phyloP scores from a whole-genome alignment of 257 asterid species.

The Fraxinus quadrangulata region DNA sequence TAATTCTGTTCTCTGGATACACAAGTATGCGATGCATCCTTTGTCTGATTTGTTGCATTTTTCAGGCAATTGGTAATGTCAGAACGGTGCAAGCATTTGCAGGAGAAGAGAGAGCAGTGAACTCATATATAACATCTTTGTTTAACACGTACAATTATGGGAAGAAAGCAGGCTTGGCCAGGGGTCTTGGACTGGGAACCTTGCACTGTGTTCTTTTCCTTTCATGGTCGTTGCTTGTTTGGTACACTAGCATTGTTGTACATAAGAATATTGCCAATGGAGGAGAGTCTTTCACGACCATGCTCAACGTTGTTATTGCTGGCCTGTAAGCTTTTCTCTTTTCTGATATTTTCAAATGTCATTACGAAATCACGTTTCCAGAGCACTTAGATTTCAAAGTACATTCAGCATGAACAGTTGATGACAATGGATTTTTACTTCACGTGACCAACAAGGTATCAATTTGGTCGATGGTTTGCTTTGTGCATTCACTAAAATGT shows the following conservation, averaged over 20 bases:
- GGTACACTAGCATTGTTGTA: slow-evolving; percentile 92
- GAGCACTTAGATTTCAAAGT: neutral
- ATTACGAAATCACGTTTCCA: neutral
- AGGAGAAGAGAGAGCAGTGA: slow-evolving; percentile 86
- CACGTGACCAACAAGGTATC: neutral
- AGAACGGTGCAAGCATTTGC: slow-evolving; percentile 95
- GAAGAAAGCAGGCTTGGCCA: slow-evolving; percentile 84
- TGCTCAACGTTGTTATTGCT: slow-evolving; percentile 95
- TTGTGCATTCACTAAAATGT: neutral
- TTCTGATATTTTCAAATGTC: neutral
- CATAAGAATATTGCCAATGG: slow-evolving; percentile 92
- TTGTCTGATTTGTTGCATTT: neutral
- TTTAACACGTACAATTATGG: slow-evolving; percentile 73
- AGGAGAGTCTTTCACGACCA: slow-evolving; percentile 92
- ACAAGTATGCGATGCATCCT: too few species aligned
- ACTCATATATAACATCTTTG: slow-evolving; percentile 58
- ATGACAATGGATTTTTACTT: neutral
- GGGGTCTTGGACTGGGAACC: slow-evolving; percentile 89
- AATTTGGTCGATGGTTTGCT: neutral
- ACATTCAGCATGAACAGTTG: neutral
- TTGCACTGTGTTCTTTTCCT: slow-evolving; percentile 88
- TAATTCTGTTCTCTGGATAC: too few species aligned
- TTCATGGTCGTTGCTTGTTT: slow-evolving; percentile 92
- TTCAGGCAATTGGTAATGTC: slow-evolving; percentile 82
- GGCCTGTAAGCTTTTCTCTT: slow-evolving; percentile 70